Conservation (phyloP, 257 asterid genomes). For the Solanum infundibuliforme region DNA sequence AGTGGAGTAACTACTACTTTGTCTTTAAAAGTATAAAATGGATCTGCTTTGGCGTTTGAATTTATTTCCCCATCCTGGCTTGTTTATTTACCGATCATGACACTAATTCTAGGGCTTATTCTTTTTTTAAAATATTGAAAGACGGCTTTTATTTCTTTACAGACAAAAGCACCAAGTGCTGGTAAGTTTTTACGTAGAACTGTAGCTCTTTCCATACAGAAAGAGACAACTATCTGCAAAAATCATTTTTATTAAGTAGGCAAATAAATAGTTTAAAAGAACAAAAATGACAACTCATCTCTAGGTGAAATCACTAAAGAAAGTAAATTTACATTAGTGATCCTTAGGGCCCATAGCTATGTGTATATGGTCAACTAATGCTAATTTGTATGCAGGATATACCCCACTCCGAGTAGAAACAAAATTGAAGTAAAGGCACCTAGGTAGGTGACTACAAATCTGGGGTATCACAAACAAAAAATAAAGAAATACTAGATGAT, state of each 20-base stretch:
- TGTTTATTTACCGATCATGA: not conserved
- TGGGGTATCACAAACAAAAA: not conserved
- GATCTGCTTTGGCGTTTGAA: not conserved
- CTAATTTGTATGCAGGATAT: not conserved
- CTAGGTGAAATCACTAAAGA: not conserved
- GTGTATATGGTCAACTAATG: not conserved
- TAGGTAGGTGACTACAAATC: not conserved
- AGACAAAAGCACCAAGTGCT: not conserved
- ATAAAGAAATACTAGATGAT: not conserved
- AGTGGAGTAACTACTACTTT: not conserved
- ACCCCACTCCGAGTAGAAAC: not conserved
- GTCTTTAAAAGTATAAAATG: not conserved
- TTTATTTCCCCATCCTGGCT: not conserved
- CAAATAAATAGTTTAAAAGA: not conserved
- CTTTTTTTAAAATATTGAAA: not conserved
- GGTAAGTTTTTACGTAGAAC: not conserved
- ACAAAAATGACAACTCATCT: not conserved
- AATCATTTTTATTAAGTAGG: not conserved
- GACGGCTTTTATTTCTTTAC: not conserved
- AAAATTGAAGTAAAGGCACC: not conserved
- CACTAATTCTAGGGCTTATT: not conserved
- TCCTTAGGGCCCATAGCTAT: not conserved
- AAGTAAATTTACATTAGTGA: not conserved
- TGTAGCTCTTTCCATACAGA: not conserved
- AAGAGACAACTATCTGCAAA: not conserved